Base-by-base conservation (phyloP, 1,139 yeast species). In the Meyerozyma carpophila region DNA sequence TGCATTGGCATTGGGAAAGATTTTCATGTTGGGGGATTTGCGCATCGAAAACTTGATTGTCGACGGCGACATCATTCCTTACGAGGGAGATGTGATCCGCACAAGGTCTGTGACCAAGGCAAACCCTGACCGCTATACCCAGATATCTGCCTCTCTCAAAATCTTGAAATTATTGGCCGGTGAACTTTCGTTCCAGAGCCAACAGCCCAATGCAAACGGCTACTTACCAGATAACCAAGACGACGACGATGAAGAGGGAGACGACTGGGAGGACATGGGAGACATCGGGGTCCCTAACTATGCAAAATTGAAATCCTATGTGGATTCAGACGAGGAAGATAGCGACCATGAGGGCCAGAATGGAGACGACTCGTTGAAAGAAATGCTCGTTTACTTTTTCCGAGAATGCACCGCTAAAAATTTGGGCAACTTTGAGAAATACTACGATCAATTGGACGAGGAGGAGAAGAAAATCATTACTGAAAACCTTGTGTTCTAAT, bases 231-330 rank as follows among this genome's bases (percentile, higher is more conserved):
- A 55, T 39, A 57, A 55, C 13, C 61, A 48, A 11, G 73, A 50
- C 1, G 77, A 61, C 1, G 81, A 65, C n/a, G 82, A 67, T 26
- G 72, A 60, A 10, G 76, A 66, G 36, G 81, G 69, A n/a, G 84
- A 72, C 13, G 88, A 75, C 0, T 90, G 96, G 94, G 96, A 89
- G 57, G 95, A 88, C 55, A 66, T 85, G 53, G 91, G 84, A 10
- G 82, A 75, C 46, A 63, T 77, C 37, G 87, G 82, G 1, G 81
- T 77, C 1, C 77, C 85, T 2, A 74, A 78, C 38, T 82, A 70
- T 54, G 83, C 79, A 18, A 81, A 79, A 51, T 61, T 83, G 45
- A 74, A 76, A 52, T 70, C 77, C 16, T 79, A 77, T 48, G 75
- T 72, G 6, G 75, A 69, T 24, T 65, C 75, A 0, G 82, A 77